Evolutionary conservation across 1,284 basidiomycete species (phyloP).

Genomic region (Ganoderma lucidum): DNA sequence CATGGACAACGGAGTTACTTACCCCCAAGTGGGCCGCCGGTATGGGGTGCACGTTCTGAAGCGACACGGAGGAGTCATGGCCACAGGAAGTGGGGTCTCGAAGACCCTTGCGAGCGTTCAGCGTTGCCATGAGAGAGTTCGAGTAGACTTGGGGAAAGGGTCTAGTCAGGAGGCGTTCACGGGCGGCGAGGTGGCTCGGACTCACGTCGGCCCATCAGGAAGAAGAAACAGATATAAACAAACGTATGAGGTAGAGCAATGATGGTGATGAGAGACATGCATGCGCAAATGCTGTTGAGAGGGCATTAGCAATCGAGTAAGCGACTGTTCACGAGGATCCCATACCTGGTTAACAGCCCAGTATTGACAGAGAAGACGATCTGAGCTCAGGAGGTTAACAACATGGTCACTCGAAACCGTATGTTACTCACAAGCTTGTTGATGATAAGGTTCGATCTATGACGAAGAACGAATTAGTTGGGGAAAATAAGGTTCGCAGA

Average conservation of each 20-base stretch:
- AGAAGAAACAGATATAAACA: constrained; percentile 27
- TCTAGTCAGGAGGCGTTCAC: background rate
- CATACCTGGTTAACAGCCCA: constrained; percentile 22
- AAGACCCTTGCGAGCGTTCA: constrained; percentile 23
- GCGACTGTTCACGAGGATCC: background rate
- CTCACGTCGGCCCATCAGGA: constrained; percentile 25
- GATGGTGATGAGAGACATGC: constrained; percentile 28
- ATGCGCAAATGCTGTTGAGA: constrained; percentile 21
- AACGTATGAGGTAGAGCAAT: constrained; percentile 23
- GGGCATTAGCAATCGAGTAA: background rate
- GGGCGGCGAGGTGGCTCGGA: background rate
- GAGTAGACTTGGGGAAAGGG: constrained; percentile 17
- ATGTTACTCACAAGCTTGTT: constrained; percentile 52
- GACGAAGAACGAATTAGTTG: constrained; percentile 34
- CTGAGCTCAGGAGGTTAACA: constrained; percentile 34
- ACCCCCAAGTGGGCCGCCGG: background rate
- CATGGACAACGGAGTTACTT: background rate
- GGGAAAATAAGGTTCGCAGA: constrained; percentile 37
- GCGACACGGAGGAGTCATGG: constrained; percentile 11
- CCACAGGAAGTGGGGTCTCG: constrained; percentile 30
- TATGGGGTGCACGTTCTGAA: constrained; percentile 2
- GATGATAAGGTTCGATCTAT: constrained; percentile 60
- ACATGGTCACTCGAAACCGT: background rate
- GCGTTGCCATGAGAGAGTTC: constrained; percentile 23
- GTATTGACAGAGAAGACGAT: constrained; percentile 44